Evolutionary conservation across 2,329 filamentous ascomycete species (phyloP).

Genomic region (Byssochlamys sp.): DNA sequence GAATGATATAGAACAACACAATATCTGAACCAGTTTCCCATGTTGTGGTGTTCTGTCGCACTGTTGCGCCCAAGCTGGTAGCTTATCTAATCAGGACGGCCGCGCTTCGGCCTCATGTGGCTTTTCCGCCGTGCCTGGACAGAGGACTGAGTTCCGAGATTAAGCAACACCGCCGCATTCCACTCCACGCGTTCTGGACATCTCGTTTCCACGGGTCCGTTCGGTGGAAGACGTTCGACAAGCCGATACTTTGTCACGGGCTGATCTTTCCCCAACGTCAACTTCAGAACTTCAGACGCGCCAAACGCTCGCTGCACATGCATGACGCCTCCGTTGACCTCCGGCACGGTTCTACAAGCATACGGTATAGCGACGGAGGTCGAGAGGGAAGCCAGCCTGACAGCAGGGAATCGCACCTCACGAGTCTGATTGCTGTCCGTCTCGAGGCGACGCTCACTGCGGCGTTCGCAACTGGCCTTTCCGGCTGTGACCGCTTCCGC

Average conservation of each 20-base stretch:
- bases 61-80: background rate
- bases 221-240: background rate
- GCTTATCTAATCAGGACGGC: constrained; percentile 3
- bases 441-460: constrained; percentile 20
- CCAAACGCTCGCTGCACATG: constrained; percentile 12
- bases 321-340: constrained; percentile 32
- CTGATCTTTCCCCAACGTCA: constrained; percentile 9
- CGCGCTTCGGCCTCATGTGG: constrained; percentile 19
- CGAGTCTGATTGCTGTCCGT: constrained; percentile 7
- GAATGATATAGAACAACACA: background rate
- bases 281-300: constrained; percentile 9
- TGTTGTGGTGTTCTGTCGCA: background rate
- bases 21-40: background rate
- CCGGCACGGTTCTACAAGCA: constrained; percentile 9
- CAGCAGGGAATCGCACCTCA: background rate
- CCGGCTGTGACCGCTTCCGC: constrained; percentile 4
- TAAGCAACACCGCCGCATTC: background rate
- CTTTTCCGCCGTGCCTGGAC: constrained; percentile 19
- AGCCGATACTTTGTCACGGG: constrained; percentile 2
- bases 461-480: constrained; percentile 22
- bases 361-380: constrained; percentile 5
- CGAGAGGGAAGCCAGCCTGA: constrained; percentile 3
- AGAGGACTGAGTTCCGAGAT: constrained; percentile 3
- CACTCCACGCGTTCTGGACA: background rate
- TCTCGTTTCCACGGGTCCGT: background rate